Evolutionary conservation across 23 red algal species (phyloP), one percentile per base, ranked within the genome.

Genomic region (Gracilaria domingensis): DNA sequence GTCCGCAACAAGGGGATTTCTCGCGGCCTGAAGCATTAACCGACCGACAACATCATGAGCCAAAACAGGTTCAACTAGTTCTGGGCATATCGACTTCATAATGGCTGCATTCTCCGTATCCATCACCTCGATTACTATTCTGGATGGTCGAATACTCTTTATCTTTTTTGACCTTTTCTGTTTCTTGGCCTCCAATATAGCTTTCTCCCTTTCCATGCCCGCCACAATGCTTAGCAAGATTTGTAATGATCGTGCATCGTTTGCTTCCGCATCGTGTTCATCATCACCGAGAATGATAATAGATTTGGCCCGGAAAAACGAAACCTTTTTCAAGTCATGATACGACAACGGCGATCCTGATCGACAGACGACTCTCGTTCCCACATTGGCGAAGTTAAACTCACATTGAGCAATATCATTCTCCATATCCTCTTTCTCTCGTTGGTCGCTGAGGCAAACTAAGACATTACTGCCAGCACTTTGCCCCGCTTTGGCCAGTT

Each of bases 401-500:
- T 90, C 87, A 80, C 54, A 90, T 13, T 80, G 87, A 80, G 87
- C 87, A 32, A 90, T 90, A 66, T 90, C 87, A 44, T 81, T 90
- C 36, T 90, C 87, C 87, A 90, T 90, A 38, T 90, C 87, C 49
- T 90, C 87, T 73, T 90, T 90, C 47, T 90, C 87, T 44, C 87
- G 24, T 47, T 90, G 73, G 57, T 90, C 87, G n/a, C 66, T 76
- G n/a, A 90, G 76, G 32, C 87, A 90, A 40, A 90, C 87, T 25
- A 90, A 59, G 74, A 90, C 87, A 66, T 90, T 90, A 20, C 37
- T 37, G 23, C 87, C 87, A 0, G 48, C 73, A 50, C 87, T 90
- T 81, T 80, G 66, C 36, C 87, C 87, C 23, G 87, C 87, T 67
- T 90, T 90, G 3, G 87, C 87, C 58, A 90, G 60, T 67, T 90